Conservation (phyloP, 768 basidiomycete species). For the Lyophyllum atratum region DNA sequence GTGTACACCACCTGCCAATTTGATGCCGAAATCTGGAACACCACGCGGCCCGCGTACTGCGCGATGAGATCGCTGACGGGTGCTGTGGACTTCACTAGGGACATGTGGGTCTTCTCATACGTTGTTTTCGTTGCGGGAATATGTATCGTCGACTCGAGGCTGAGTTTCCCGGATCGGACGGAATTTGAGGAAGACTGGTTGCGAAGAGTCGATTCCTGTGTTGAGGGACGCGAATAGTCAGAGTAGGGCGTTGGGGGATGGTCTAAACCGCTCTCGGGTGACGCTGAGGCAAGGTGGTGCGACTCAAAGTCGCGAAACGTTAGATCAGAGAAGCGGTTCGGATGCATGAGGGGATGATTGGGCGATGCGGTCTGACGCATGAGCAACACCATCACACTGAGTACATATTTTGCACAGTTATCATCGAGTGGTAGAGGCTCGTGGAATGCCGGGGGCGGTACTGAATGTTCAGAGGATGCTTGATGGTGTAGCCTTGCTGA, state of each 20-base stretch:
- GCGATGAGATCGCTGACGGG: slow-evolving; percentile 65
- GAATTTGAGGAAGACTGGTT: slow-evolving; percentile 44
- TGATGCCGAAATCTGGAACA: slow-evolving; percentile 84
- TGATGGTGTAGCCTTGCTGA: slow-evolving; percentile 33
- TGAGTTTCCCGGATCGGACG: slow-evolving; percentile 36
- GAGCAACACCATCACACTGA: slow-evolving; percentile 83
- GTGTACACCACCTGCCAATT: slow-evolving; percentile 83
- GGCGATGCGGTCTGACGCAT: slow-evolving; percentile 68
- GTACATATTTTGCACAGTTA: slow-evolving; percentile 74
- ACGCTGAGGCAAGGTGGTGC: slow-evolving; percentile 36
- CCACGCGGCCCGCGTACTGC: slow-evolving; percentile 74
- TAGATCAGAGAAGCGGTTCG: slow-evolving; percentile 60
- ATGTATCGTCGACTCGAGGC: slow-evolving; percentile 42
- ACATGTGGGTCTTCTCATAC: slow-evolving; percentile 67
- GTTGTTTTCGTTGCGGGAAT: slow-evolving; percentile 37
- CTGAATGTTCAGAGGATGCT: slow-evolving; percentile 45
- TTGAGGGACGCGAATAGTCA: slow-evolving; percentile 2
- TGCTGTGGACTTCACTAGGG: slow-evolving; percentile 53
- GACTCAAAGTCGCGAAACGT: slow-evolving; percentile 76
- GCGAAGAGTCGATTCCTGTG: slow-evolving; percentile 28
- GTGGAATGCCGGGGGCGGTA: slow-evolving; percentile 45
- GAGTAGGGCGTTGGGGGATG: slow-evolving; percentile 11
- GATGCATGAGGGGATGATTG: slow-evolving; percentile 55
- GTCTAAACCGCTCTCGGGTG: slow-evolving; percentile 13
- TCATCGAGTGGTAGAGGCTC: slow-evolving; percentile 82